Evolutionary conservation across 805 yeast genomes (phyloP).

Genomic region (Metschnikowia amazonensis): DNA sequence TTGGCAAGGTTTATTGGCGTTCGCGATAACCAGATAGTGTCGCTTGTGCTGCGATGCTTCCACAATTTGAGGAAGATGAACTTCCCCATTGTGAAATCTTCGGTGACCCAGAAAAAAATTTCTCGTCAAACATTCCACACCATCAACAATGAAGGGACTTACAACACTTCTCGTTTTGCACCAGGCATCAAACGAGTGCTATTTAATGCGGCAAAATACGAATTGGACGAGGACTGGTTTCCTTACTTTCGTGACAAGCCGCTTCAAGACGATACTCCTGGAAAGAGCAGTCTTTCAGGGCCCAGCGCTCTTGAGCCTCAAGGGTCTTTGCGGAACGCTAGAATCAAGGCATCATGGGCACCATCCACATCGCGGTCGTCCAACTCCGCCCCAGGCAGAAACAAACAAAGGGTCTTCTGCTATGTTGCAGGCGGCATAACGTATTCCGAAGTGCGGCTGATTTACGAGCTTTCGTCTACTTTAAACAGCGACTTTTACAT

Average conservation of each 20-base stretch:
- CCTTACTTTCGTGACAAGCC: slow-evolving; percentile 79
- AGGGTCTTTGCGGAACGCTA: slow-evolving; percentile 16
- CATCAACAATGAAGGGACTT: slow-evolving; percentile 47
- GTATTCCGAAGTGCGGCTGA: slow-evolving; percentile 71
- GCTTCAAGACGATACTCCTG: slow-evolving; percentile 42
- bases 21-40: slow-evolving; percentile 43
- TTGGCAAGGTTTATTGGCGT: slow-evolving; percentile 54
- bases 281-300: slow-evolving; percentile 3
- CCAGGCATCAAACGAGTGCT: slow-evolving; percentile 66
- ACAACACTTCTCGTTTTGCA: slow-evolving; percentile 65
- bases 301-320: not conserved
- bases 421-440: slow-evolving; percentile 91
- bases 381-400: slow-evolving; percentile 4
- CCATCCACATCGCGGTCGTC: slow-evolving; percentile 19
- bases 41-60: slow-evolving; percentile 54
- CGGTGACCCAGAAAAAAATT: slow-evolving; percentile 40
- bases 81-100: slow-evolving; percentile 46
- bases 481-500: slow-evolving; percentile 66
- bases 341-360: slow-evolving; percentile 22
- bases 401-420: slow-evolving; percentile 66
- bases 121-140: slow-evolving; percentile 55
- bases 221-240: slow-evolving; percentile 55
- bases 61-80: slow-evolving; percentile 49
- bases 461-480: slow-evolving; percentile 61
- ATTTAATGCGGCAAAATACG: slow-evolving; percentile 47